A percentile compares a stretch with the other conserved stretches of the same genome.
phyloP scores from a whole-genome alignment of 176 grass and related monocot species.

The Oryza longistaminata region DNA sequence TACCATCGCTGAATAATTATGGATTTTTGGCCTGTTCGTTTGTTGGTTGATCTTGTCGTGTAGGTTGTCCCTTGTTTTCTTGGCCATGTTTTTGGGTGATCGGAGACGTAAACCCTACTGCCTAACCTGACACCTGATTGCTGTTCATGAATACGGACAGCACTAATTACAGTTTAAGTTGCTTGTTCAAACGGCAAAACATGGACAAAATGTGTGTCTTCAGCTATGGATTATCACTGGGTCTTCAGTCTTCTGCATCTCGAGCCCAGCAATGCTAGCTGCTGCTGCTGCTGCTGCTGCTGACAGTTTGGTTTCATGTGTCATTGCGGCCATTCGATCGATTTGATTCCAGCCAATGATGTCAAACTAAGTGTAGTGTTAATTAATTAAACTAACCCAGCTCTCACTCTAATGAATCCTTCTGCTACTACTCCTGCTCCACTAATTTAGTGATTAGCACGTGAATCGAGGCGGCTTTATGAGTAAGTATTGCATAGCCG shows the following conservation, averaged over 20 bases:
- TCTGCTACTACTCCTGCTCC: not conserved
- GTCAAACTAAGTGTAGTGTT: not conserved
- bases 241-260: conserved; percentile 9
- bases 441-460: conserved; percentile 19
- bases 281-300: not conserved
- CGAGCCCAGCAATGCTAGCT: conserved; percentile 30
- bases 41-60: conserved; percentile 31
- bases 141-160: not conserved
- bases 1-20: not conserved
- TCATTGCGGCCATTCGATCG: not conserved
- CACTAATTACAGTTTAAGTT: not conserved
- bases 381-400: not conserved
- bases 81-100: not conserved
- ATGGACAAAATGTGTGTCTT: conserved; percentile 26
- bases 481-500: not conserved
- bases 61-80: not conserved
- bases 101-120: not conserved
- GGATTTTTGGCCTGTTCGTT: not conserved
- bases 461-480: conserved; percentile 20
- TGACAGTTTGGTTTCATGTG: conserved; percentile 6
- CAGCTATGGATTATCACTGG: conserved; percentile 2
- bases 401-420: conserved; percentile 3
- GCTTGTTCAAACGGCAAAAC: conserved; percentile 8
- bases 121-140: not conserved
- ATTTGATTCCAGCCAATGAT: not conserved